phyloP scores from a whole-genome alignment of 176 grass and related monocot species.

The Triticum dicoccoides region DNA sequence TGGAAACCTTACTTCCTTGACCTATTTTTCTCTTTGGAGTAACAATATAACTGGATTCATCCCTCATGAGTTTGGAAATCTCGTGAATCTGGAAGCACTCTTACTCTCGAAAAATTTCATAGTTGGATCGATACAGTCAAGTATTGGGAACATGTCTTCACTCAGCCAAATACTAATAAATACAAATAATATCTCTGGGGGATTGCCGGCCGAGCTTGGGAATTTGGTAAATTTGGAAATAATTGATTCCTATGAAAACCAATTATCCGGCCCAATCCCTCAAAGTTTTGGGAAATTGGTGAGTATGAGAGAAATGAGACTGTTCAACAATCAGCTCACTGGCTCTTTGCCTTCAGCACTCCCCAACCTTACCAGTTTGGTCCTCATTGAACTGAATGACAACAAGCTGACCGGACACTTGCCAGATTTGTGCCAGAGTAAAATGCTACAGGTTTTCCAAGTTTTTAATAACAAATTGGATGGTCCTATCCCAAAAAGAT shows the following conservation, averaged over 20 bases:
- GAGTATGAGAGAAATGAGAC: not conserved
- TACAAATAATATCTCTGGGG: not conserved
- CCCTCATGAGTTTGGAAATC: not conserved
- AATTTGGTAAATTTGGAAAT: not conserved
- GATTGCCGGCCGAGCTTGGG: not conserved
- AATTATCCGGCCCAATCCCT: not conserved
- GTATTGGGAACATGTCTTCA: conserved; percentile 7
- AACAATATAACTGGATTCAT: not conserved
- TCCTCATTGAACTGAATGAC: not conserved
- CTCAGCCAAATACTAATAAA: not conserved
- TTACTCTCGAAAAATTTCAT: not conserved
- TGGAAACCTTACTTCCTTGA: not conserved
- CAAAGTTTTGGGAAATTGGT: not conserved
- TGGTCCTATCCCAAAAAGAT: conserved; percentile 27
- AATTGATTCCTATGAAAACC: not conserved
- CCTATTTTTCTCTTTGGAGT: not conserved
- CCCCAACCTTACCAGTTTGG: conserved; percentile 7
- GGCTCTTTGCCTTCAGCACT: not conserved
- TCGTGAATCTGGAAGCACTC: not conserved
- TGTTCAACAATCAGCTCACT: not conserved
- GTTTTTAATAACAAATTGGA: not conserved
- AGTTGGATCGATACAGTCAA: not conserved
- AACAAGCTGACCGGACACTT: conserved; percentile 8
- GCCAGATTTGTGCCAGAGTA: not conserved
- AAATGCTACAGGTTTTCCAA: not conserved